Base-by-base conservation (phyloP, 805 yeast species). In the Saccharomycopsis fibuligera region DNA sequence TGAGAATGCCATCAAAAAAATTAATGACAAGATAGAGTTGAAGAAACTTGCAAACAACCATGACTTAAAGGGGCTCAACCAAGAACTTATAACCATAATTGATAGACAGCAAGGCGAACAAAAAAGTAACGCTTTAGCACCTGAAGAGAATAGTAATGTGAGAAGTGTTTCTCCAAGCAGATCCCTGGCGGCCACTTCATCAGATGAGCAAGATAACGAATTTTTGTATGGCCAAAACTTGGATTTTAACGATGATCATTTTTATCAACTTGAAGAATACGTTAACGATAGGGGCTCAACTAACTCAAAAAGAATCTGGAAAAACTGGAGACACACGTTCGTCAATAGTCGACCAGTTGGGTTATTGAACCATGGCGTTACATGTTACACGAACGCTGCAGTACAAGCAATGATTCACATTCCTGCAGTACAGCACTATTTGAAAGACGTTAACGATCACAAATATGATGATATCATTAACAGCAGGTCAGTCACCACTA, bases 331-430 rank as follows among this genome's bases (percentile, higher is more conserved):
- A 0, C 63, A 76, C n/a, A 75, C 72, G 45, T 66, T 75, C 47
- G 62, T 68, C 12, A 63, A 64, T 3, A 60, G 66, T 35, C 73
- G 74, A 31, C 83, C 83, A n/a, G 57, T 66, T 24, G 99, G 99
- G 0, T 69, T 91, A 44, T 65, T 85, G 44, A 91, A 91, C 64
- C 90, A 84, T 57, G 97, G 97, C 36, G 98, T 93, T 41, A 91
- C 98, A 3, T 91, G 99, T 64, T 91, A 91, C 67, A 90, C 91
- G 77, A 91, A 93, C 64, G 83, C 96, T 5, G 97, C 97, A 1
- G 81, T 93, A 23, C 98, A 91, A 68, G 81, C 95, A 1, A 68
- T 93, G 72, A 67, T 90, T 31, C 99, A 91, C 60, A 79, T 89
- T 17, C 97, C 99, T 5, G 95, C 97, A 3, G 65, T 91, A 48